Evolutionary conservation across 2,329 filamentous ascomycete species (phyloP), one percentile per base, ranked within the genome.

Genomic region (Fusarium transvaalense): DNA sequence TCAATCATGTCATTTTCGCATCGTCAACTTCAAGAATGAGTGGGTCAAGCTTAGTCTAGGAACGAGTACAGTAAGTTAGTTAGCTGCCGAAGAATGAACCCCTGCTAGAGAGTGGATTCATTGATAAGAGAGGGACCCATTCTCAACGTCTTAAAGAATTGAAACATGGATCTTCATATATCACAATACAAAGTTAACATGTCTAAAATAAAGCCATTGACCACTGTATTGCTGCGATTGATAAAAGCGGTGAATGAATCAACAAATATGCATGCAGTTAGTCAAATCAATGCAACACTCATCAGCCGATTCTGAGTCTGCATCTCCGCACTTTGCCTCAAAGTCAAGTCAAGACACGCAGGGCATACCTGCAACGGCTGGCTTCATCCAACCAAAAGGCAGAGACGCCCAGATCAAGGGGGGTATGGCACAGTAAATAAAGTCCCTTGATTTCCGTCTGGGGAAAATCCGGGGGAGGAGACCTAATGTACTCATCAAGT

Each of bases 101-200:
- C 64, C 64, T 68, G 64, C 59, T 68, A 61, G 57, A 52, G 45
- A 56, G 64, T 68, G 64, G 64, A 61, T 58, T 57, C 46, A 31
- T 10, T 29, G 48, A 58, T 38, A 43, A 51, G 51, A 45, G 52
- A 35, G 45, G 58, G 64, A 50, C 47, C 64, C 64, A 59, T 68
- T 55, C 12, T 60, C 48, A 34, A 64, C 64, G 42, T 54, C 59
- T 45, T 55, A 31, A 19, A 27, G 21, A 37, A 62, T 38, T 27
- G 15, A 47, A 23, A 10, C 31, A 35, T n/a, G n/a, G n/a, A n/a
- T 31, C 14, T 15, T 23, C 10, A 27, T 31, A 45, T 31, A 21
- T 45, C 6, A 19, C 3, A 19, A 43, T 42, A 19, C 38, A 38
- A 32, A 21, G 23, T 37, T 37, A 35, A 63, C 6, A 35, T 15